Percentiles rank a stretch among this genome's conserved stretches.
Conservation (phyloP, 345 rosid species). For the Nasturtium officinale region DNA sequence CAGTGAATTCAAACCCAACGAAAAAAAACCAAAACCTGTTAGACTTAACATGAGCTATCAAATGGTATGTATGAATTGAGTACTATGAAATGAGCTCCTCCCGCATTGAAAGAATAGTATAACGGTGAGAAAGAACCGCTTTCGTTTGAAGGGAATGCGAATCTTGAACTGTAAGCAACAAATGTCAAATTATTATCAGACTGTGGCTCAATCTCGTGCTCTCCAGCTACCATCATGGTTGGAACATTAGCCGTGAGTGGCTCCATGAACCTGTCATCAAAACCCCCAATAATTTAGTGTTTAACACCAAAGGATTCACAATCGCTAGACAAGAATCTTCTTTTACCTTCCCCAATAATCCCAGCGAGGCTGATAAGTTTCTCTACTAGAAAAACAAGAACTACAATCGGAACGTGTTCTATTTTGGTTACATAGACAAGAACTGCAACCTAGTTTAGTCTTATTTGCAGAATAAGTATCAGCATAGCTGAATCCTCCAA, state of each 20-base stretch:
- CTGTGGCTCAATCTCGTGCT: constrained; percentile 74
- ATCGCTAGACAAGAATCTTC: background rate
- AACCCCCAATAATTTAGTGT: background rate
- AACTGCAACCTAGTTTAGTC: constrained; percentile 55
- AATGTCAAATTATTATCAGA: constrained; percentile 54
- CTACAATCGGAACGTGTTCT: constrained; percentile 16
- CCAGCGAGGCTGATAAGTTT: constrained; percentile 96
- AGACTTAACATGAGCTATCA: constrained; percentile 57
- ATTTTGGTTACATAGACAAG: constrained; percentile 36
- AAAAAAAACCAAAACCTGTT: constrained; percentile 3
- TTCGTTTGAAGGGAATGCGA: constrained; percentile 69
- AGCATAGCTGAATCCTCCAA: constrained; percentile 83
- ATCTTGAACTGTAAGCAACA: constrained; percentile 72
- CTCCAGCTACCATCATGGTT: constrained; percentile 76
- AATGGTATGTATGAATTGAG: constrained; percentile 60
- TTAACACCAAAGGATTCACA: background rate
- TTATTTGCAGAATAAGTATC: constrained; percentile 72
- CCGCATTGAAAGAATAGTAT: constrained; percentile 83
- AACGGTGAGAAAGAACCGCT: constrained; percentile 63
- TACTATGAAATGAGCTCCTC: constrained; percentile 81
- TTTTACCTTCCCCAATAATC: constrained; percentile 93
- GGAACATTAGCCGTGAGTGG: constrained; percentile 68
- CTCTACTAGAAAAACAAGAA: constrained; percentile 31
- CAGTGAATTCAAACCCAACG: background rate
- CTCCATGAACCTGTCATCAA: constrained; percentile 68